Evolutionary conservation across 257 asterid species (phyloP).

Genomic region (Fraxinus americana): DNA sequence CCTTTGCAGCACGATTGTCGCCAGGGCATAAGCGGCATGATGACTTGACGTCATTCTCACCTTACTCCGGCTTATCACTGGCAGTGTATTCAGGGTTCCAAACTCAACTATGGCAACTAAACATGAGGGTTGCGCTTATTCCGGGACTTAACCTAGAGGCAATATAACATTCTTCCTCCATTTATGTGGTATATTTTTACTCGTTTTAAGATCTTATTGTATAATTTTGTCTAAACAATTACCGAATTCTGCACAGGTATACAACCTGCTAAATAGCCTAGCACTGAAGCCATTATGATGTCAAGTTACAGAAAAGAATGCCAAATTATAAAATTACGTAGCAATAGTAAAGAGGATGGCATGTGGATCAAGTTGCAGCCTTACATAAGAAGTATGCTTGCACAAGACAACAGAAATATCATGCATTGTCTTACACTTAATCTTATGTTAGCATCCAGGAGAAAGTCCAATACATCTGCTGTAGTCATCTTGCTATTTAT

Average conservation of each 20-base stretch:
- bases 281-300: background rate
- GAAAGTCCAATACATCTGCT: constrained; percentile 78
- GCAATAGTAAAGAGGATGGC: background rate
- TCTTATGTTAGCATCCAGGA: constrained; percentile 89
- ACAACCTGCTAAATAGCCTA: background rate
- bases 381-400: background rate
- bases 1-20: too few species aligned
- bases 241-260: background rate
- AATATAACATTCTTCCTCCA: too few species aligned
- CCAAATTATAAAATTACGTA: background rate
- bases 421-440: constrained; percentile 67
- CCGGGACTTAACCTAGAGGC: too few species aligned
- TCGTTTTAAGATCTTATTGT: too few species aligned
- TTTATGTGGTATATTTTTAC: too few species aligned
- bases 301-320: background rate
- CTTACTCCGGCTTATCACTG: too few species aligned
- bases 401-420: background rate
- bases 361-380: background rate
- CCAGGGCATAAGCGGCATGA: too few species aligned
- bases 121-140: too few species aligned
- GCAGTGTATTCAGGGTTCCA: too few species aligned
- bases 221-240: too few species aligned
- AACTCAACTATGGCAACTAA: too few species aligned
- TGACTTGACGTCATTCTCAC: too few species aligned
- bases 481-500: constrained; percentile 57